These are phyloP conservation scores for Neurospora pannonica DNA, from an alignment of 495 filamentous ascomycete species.

Conservation along the genomic window DNA sequence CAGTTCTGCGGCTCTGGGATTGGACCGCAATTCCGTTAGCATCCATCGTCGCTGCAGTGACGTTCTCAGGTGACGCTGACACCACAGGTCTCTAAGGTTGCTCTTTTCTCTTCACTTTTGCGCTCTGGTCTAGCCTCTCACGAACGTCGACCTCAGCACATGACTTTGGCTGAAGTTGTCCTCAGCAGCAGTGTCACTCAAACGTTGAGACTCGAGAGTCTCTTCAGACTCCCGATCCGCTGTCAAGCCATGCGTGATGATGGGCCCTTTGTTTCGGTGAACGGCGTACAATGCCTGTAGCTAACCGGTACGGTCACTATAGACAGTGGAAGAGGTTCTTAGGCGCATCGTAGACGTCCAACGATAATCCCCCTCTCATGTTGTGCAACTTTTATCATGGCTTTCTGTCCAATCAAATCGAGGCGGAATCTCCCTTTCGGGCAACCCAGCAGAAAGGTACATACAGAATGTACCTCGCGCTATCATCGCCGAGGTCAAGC, in stretches of 20 bases:
- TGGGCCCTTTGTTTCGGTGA: neutral
- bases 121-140: neutral
- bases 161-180: neutral
- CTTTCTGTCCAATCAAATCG: neutral
- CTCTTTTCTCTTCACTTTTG: neutral
- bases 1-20: neutral
- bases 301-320: neutral
- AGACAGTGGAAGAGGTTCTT: neutral
- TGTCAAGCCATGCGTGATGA: neutral
- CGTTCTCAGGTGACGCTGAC: neutral
- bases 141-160: neutral
- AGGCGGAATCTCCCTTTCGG: neutral
- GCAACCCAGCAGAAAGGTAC: neutral
- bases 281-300: neutral
- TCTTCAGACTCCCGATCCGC: neutral
- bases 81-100: neutral
- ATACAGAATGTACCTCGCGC: neutral
- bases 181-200: neutral
- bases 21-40: neutral
- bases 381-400: neutral
- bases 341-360: neutral
- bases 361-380: neutral
- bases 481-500: neutral
- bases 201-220: neutral
- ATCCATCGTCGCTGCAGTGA: neutral